These are phyloP conservation scores for Rhizopogon roseolus DNA, from an alignment of 768 basidiomycete genomes.

Conservation along the genomic window DNA sequence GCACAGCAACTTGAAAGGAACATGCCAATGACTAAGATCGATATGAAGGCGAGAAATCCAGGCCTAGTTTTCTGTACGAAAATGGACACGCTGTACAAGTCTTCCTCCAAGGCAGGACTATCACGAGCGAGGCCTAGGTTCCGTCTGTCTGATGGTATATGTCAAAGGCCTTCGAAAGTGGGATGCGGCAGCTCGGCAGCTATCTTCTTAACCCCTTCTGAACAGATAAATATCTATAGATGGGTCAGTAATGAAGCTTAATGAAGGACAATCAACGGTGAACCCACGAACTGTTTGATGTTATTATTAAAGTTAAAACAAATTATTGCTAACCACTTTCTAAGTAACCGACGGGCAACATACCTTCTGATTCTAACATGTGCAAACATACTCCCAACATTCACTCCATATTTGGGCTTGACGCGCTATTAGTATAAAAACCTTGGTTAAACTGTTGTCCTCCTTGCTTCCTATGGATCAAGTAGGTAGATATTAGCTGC, in stretches of 20 bases:
- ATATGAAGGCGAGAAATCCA: constrained; percentile 9
- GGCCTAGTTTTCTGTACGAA: constrained; percentile 1
- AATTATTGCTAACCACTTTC: not conserved
- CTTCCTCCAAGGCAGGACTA: not conserved
- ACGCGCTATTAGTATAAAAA: not conserved
- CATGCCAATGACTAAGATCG: constrained; percentile 13
- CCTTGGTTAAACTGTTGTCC: not conserved
- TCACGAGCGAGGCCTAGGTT: constrained; percentile 9
- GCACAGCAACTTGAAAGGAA: constrained; percentile 3
- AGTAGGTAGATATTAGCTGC: constrained; percentile 6
- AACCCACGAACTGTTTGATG: not conserved
- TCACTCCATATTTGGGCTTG: not conserved
- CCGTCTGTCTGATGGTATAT: constrained; percentile 1
- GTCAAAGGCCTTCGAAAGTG: not conserved
- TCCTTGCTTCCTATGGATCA: constrained; percentile 18
- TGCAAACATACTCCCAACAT: constrained; percentile 18
- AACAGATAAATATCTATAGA: not conserved
- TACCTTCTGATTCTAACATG: constrained; percentile 22
- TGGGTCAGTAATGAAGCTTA: not conserved
- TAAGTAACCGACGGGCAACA: not conserved
- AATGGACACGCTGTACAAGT: not conserved
- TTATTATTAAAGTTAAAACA: not conserved
- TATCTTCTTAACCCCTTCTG: constrained; percentile 1
- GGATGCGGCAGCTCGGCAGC: constrained; percentile 1
- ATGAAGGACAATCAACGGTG: not conserved